Evolutionary conservation across 2,329 filamentous ascomycete species (phyloP).

Genomic region (Sporothrix sp.): DNA sequence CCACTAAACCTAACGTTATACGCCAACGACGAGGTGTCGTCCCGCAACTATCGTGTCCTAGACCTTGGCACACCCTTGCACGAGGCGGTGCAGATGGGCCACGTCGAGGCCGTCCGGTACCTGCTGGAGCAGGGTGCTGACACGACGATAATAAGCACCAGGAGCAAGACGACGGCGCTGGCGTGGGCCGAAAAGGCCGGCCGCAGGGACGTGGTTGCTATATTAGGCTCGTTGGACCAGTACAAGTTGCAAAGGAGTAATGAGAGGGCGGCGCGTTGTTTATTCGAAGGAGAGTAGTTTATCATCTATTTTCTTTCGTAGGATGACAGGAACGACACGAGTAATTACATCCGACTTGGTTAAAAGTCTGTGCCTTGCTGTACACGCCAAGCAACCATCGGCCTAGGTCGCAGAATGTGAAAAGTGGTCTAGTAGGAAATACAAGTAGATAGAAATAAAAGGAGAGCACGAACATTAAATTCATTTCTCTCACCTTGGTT

Average conservation of each 20-base stretch:
- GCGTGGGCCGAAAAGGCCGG: slow-evolving; percentile 6
- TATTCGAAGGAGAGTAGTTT: no score
- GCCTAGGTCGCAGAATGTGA: no score
- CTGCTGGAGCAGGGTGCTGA: slow-evolving; percentile 6
- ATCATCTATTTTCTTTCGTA: no score
- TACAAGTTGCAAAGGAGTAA: neutral
- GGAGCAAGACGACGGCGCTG: slow-evolving; percentile 1
- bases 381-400: no score
- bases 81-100: slow-evolving; percentile 1
- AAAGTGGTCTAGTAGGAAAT: no score
- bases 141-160: neutral
- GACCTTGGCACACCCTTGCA: slow-evolving; percentile 1
- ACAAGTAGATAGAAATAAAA: no score
- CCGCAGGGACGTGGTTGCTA: neutral
- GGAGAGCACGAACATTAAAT: no score
- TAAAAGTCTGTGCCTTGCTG: no score
- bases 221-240: slow-evolving; percentile 25
- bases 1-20: slow-evolving; percentile 5
- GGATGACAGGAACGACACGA: no score
- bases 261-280: neutral
- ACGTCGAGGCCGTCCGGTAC: neutral
- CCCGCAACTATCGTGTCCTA: neutral
- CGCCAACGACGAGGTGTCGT: slow-evolving; percentile 4
- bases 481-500: no score
- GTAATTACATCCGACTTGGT: no score